A percentile compares a stretch with the other conserved stretches of the same genome.
phyloP scores from a whole-genome alignment of 345 rosid genomes.

The Odontarrhena argentea region DNA sequence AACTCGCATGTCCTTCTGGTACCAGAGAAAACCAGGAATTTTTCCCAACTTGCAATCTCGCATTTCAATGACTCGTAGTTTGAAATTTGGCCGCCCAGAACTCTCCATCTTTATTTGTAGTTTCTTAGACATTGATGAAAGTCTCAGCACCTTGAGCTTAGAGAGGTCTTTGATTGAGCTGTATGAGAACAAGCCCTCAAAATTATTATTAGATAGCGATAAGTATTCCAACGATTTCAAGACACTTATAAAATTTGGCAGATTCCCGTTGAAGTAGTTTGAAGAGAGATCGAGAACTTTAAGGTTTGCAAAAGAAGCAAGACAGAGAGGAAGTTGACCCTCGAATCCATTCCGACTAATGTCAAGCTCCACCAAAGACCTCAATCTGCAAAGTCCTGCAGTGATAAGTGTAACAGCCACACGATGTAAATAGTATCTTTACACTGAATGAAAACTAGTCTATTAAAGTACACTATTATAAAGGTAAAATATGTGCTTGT shows the following conservation, averaged over 20 bases:
- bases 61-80: background rate
- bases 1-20: conserved; percentile 1
- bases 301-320: too few relatives aligned
- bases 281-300: too few relatives aligned
- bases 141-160: background rate
- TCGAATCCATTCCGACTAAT: too few relatives aligned
- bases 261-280: too few relatives aligned
- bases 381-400: too few relatives aligned
- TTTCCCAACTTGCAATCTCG: background rate
- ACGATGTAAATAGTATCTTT: too few relatives aligned
- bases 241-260: background rate
- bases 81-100: conserved; percentile 6
- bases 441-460: too few relatives aligned
- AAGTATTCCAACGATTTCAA: background rate
- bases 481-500: too few relatives aligned
- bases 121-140: background rate
- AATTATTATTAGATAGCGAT: background rate
- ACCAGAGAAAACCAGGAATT: background rate
- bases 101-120: background rate
- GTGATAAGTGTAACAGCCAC: too few relatives aligned
- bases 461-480: too few relatives aligned
- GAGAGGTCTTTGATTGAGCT: background rate
- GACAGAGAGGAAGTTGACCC: too few relatives aligned
- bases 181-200: conserved; percentile 8
- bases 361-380: too few relatives aligned